phyloP scores from a whole-genome alignment of 768 basidiomycete genomes.

The Rhizopogon salebrosus region DNA sequence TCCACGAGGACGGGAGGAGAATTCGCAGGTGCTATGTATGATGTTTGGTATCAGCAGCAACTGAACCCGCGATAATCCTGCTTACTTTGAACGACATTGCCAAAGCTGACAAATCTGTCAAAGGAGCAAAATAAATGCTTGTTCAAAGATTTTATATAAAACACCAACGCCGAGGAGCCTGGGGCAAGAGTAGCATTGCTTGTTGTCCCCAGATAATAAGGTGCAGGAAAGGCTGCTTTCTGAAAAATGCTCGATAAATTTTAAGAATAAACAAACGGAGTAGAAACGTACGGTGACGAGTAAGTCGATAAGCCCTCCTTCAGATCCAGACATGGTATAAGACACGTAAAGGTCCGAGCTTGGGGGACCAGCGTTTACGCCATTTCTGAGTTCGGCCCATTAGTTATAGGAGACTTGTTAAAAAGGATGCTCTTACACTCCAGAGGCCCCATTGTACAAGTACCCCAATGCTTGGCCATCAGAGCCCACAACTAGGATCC shows the following conservation, averaged over 20 bases:
- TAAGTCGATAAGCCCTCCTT: slow-evolving; percentile 27
- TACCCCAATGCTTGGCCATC: slow-evolving; percentile 28
- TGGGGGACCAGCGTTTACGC: slow-evolving; percentile 27
- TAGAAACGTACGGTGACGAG: slow-evolving; percentile 27
- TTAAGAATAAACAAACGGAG: neutral
- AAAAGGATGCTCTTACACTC: slow-evolving; percentile 14
- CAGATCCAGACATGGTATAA: slow-evolving; percentile 22
- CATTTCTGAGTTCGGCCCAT: slow-evolving; percentile 21
- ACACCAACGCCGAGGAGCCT: slow-evolving; percentile 9
- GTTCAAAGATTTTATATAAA: no score
- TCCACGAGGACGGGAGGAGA: slow-evolving; percentile 25
- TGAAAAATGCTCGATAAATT: slow-evolving; percentile 7
- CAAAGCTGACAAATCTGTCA: slow-evolving; percentile 30
- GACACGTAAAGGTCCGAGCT: slow-evolving; percentile 29
- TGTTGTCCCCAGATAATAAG: slow-evolving; percentile 35
- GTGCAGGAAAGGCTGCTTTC: slow-evolving; percentile 35
- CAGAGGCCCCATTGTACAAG: slow-evolving; percentile 27
- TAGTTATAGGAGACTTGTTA: neutral
- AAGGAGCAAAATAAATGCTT: neutral
- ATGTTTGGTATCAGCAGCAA: neutral
- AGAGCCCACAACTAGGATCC: slow-evolving; percentile 30
- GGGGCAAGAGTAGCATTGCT: slow-evolving; percentile 10
- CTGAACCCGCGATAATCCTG: neutral
- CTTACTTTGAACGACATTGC: slow-evolving; percentile 34
- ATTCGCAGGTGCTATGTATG: slow-evolving; percentile 25